Conservation (phyloP, 192 early-diverging fungal genomes). For the Rhizophagus sp. region DNA sequence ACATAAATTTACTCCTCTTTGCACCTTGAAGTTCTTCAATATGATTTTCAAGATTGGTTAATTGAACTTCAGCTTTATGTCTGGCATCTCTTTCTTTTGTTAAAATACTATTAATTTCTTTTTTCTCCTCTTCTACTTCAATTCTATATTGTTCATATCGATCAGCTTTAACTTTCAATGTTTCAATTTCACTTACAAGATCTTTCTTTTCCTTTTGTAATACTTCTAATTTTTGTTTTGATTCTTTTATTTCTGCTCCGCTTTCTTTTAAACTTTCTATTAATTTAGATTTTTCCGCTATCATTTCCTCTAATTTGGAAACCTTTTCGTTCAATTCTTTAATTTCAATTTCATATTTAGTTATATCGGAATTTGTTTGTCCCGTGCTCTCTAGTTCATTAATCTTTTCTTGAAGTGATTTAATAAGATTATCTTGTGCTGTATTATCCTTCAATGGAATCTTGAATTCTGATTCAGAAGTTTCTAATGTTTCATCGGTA, state of each 20-base stretch:
- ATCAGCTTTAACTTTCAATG: constrained; percentile 39
- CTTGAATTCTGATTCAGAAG: not conserved
- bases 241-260: constrained; percentile 42
- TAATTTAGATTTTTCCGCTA: constrained; percentile 10
- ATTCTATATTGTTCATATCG: constrained; percentile 29
- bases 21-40: constrained; percentile 54
- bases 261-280: constrained; percentile 42
- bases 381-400: not conserved
- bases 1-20: constrained; percentile 43
- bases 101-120: constrained; percentile 36
- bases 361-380: not conserved
- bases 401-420: constrained; percentile 20
- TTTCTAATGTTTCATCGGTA: not conserved
- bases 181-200: constrained; percentile 38
- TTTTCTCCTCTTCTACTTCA: constrained; percentile 36
- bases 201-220: constrained; percentile 40
- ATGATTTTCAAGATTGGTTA: constrained; percentile 45
- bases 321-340: constrained; percentile 34
- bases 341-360: not conserved
- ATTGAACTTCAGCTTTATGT: constrained; percentile 50
- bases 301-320: constrained; percentile 32
- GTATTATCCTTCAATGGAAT: not conserved
- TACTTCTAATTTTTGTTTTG: constrained; percentile 38
- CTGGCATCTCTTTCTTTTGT: constrained; percentile 46
- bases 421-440: constrained; percentile 6